Evolutionary conservation across 495 filamentous ascomycete species (phyloP), one percentile per base, ranked within the genome.

Genomic region (Aeminium ludgeri): DNA sequence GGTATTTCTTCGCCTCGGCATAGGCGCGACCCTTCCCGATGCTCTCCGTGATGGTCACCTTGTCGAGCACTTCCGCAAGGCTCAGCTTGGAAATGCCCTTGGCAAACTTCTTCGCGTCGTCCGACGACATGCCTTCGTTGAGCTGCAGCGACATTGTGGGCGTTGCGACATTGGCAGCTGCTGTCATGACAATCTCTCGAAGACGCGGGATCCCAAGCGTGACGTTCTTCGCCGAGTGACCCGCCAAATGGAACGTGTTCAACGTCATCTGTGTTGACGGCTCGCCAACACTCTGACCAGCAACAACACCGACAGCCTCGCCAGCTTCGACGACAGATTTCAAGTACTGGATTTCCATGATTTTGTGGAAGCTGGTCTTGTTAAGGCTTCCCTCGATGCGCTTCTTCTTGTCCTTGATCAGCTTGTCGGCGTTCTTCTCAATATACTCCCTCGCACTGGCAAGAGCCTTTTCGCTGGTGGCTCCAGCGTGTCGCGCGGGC

Each of bases 211-310:
- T 95, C 81, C 89, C 89, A 17, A 96, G 72, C 3, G 89, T 99
- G 53, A 99, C 89, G 69, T 99, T 99, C 71, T 93, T 95, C 15
- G 91, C 78, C 17, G 86, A 81, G 68, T 96, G 91, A 57, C 89
- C 89, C 54, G 89, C 89, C 70, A 99, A 83, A 72, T 99, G 89
- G 75, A 97, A 97, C 19, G 89, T 97, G 57, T 97, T 97, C 38
- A 97, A 63, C n/a, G 89, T 99, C 91, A 99, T 96, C 59, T 99
- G 89, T 10, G 89, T 99, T 12, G 85, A 93, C 7, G 91, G 89
- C 58, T 96, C 91, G 52, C 89, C 89, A 36, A 99, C 75, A 28
- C 86, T 94, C 63, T 99, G 89, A 30, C 86, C 86, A 34, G 89
- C 89, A 30, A 96, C 82, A 49, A 99, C 86, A 38, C 89, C 89